Conservation (phyloP, 1,139 yeast species). For the Taiozyma sp. region DNA sequence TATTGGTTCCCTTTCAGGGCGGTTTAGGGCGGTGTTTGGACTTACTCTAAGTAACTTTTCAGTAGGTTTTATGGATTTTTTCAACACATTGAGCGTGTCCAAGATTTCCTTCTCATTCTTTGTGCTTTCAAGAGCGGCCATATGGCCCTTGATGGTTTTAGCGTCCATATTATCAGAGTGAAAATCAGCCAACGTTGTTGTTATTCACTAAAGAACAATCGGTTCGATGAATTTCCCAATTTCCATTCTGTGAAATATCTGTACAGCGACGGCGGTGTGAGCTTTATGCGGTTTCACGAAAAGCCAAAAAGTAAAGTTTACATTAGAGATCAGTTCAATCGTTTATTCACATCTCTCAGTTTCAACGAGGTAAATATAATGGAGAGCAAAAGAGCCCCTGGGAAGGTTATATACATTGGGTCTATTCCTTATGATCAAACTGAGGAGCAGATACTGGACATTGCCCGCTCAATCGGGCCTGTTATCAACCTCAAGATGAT, state of each 20-base stretch:
- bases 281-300: background rate
- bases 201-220: too few relatives aligned
- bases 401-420: conserved; percentile 41
- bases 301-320: too few relatives aligned
- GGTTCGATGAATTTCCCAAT: background rate
- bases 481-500: conserved; percentile 69
- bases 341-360: background rate
- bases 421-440: conserved; percentile 73
- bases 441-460: conserved; percentile 81
- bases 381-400: background rate
- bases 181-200: background rate
- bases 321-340: too few relatives aligned
- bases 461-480: conserved; percentile 82
- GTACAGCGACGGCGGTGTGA: background rate
- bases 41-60: conserved; percentile 69
- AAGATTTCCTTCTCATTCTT: conserved; percentile 60
- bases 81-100: conserved; percentile 60
- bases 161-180: conserved; percentile 47
- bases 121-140: conserved; percentile 69
- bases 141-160: conserved; percentile 66
- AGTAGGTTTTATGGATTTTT: conserved; percentile 74
- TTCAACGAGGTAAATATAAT: background rate
- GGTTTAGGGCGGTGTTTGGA: conserved; percentile 2
- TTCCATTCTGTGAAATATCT: background rate
- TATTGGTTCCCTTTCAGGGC: background rate